A percentile compares a stretch with the other conserved stretches of the same genome.
phyloP scores from a whole-genome alignment of 2,329 filamentous ascomycete genomes.

The Talaromyces piceae region DNA sequence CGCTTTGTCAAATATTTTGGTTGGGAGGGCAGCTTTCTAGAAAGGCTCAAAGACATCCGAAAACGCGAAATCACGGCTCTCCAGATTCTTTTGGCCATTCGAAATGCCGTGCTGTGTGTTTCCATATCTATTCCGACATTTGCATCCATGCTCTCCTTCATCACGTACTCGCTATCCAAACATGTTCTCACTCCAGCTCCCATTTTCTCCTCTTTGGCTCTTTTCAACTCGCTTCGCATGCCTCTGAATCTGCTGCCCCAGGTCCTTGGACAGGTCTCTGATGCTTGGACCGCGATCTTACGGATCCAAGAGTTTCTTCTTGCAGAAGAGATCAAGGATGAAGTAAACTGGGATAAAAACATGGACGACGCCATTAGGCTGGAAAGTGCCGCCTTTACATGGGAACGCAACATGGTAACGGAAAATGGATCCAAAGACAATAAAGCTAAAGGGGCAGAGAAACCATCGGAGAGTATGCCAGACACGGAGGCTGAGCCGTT shows the following conservation, averaged over 20 bases:
- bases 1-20: constrained; percentile 96
- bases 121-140: constrained; percentile 84
- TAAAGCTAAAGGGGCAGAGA: constrained; percentile 11
- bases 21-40: constrained; percentile 83
- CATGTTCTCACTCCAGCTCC: constrained; percentile 65
- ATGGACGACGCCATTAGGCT: constrained; percentile 58
- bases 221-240: constrained; percentile 87
- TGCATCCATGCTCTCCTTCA: constrained; percentile 90
- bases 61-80: constrained; percentile 73
- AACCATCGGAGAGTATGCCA: constrained; percentile 13
- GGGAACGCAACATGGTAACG: constrained; percentile 52
- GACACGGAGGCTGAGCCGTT: constrained; percentile 28
- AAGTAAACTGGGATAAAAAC: constrained; percentile 50
- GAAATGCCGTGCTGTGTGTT: constrained; percentile 77
- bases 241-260: constrained; percentile 84
- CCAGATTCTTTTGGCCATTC: constrained; percentile 71
- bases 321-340: constrained; percentile 75
- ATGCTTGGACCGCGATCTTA: constrained; percentile 76
- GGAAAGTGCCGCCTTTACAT: constrained; percentile 70
- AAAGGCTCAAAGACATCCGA: constrained; percentile 66
- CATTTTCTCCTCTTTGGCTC: constrained; percentile 84
- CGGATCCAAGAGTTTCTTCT: constrained; percentile 84
- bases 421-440: constrained; percentile 7
- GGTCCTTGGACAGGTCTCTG: constrained; percentile 80
- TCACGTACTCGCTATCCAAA: constrained; percentile 62